These are phyloP conservation scores for Apiospora rasikravindrae DNA, from an alignment of 2,329 filamentous ascomycete species.

Conservation along the genomic window DNA sequence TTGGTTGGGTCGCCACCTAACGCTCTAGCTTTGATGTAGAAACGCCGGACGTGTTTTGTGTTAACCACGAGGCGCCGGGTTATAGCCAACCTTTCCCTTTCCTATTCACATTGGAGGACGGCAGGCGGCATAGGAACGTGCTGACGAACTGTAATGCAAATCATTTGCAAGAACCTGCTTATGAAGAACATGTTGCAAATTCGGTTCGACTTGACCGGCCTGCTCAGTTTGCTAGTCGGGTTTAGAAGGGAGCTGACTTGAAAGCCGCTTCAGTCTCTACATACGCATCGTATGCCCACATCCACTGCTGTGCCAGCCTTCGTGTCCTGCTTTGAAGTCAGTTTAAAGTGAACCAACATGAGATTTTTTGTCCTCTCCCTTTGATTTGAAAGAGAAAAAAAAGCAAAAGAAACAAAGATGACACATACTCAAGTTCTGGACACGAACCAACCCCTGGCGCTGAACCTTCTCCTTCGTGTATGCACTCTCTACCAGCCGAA, in stretches of 20 bases:
- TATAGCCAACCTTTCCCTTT: not conserved
- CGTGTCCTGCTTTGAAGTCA: not conserved
- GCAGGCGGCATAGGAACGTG: not conserved
- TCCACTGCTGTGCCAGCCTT: not conserved
- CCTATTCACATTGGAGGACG: no score
- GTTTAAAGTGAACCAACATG: no score
- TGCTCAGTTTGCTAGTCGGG: accelerated
- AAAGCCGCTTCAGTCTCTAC: not conserved
- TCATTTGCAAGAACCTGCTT: not conserved
- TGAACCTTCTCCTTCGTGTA: not conserved
- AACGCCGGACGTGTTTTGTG: not conserved
- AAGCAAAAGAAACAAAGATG: no score
- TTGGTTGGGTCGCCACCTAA: constrained; percentile 47
- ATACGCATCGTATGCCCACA: not conserved
- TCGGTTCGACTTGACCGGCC: not conserved
- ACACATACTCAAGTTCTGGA: not conserved
- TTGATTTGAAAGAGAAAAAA: no score
- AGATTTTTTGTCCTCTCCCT: no score
- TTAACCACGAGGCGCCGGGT: not conserved
- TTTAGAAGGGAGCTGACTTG: constrained; percentile 17
- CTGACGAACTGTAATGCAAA: not conserved
- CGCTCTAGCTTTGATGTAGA: constrained; percentile 43
- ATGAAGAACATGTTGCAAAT: not conserved
- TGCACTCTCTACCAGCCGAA: not conserved
- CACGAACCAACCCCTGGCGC: not conserved